phyloP scores from a whole-genome alignment of 2,329 filamentous ascomycete genomes.

The Aureobasidium sp. region DNA sequence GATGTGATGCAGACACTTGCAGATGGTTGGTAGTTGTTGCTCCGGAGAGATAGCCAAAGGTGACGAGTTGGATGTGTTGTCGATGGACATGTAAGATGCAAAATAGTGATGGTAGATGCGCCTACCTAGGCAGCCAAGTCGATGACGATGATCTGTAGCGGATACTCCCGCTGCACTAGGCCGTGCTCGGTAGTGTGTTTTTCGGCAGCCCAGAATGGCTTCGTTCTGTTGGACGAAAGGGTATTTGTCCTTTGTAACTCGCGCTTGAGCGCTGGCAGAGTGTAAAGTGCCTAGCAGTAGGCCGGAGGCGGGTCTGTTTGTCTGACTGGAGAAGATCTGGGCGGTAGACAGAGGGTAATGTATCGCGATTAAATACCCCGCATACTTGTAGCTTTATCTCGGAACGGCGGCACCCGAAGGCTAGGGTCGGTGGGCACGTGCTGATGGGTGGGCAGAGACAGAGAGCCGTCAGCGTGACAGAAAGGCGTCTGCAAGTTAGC shows the following conservation, averaged over 20 bases:
- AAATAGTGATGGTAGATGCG: neutral
- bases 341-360: neutral
- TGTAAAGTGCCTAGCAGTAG: neutral
- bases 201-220: too few relatives aligned
- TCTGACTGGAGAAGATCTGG: neutral
- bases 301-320: too few relatives aligned
- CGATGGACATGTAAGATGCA: neutral
- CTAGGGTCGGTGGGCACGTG: neutral
- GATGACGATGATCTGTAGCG: constrained; percentile 1
- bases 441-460: neutral
- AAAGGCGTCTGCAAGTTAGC: neutral
- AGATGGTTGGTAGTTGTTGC: neutral
- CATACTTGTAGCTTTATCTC: neutral
- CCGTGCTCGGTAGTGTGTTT: neutral
- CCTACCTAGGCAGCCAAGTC: neutral
- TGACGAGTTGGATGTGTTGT: neutral
- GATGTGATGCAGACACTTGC: neutral
- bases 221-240: too few relatives aligned
- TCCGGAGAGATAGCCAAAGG: neutral
- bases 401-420: neutral
- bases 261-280: neutral
- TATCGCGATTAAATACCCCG: neutral
- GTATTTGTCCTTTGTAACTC: too few relatives aligned
- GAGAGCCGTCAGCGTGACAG: neutral
- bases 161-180: neutral